phyloP scores from a whole-genome alignment of 73 alveolate genomes.

The Blepharisma stoltei region DNA sequence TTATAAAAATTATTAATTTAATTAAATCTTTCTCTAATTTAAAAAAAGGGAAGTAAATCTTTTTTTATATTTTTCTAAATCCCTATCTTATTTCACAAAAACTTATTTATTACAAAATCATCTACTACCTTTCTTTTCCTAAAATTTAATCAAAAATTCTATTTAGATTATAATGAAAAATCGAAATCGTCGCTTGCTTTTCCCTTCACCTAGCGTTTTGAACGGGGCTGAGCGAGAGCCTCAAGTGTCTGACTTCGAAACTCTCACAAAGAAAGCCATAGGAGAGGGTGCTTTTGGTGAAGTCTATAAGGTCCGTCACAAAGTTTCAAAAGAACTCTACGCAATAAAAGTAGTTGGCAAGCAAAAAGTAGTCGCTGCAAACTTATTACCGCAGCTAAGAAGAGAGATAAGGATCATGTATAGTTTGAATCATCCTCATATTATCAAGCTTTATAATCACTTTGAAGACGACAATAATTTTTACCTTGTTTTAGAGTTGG shows the following conservation, averaged over 20 bases:
- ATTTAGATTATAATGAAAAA: too few relatives aligned
- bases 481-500: constrained; percentile 72
- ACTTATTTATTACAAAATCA: too few relatives aligned
- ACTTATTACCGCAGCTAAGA: constrained; percentile 8
- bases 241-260: neutral
- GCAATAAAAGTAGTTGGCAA: constrained; percentile 79
- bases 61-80: too few relatives aligned
- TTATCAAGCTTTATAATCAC: constrained; percentile 75
- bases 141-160: too few relatives aligned
- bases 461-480: constrained; percentile 88
- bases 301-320: constrained; percentile 73
- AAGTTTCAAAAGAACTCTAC: constrained; percentile 65
- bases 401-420: constrained; percentile 92
- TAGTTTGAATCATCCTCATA: constrained; percentile 83
- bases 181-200: constrained; percentile 10
- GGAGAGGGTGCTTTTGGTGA: constrained; percentile 86
- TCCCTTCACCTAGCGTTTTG: constrained; percentile 32
- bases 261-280: constrained; percentile 27
- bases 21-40: too few relatives aligned
- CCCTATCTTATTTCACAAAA: too few relatives aligned
- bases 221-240: constrained; percentile 29
- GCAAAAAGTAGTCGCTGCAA: constrained; percentile 53
- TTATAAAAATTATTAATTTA: too few relatives aligned
- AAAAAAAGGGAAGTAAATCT: too few relatives aligned
- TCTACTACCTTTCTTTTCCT: too few relatives aligned